Evolutionary conservation across 192 early-diverging fungal genomes (phyloP), one percentile per base, ranked within the genome.

Genomic region (Podila minutissima): DNA sequence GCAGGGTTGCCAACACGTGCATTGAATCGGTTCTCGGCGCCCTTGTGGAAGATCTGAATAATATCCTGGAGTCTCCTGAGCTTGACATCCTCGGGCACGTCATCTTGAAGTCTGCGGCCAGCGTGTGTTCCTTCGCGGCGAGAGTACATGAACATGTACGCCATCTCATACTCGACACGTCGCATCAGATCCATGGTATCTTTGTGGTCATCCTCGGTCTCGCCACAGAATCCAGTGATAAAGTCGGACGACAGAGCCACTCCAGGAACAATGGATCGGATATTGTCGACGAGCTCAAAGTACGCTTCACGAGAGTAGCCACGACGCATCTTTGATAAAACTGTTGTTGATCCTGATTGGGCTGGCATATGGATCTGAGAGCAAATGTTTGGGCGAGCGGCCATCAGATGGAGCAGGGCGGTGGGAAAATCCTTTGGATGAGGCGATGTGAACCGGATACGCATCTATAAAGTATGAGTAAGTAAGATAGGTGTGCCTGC

Each of bases 401-500:
- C 88, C 69, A 94, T 93, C 11, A 91, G 79, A 62, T 92, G 82
- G 51, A 94, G 69, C 20, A 94, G 75, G 48, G 92, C 92, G 33
- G 88, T 90, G 13, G 93, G 93, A 67, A 94, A 94, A 69, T 94
- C 92, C 83, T 94, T 94, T 68, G 93, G 93, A 72, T 94, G 93
- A 50, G 93, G 93, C 58, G 92, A 93, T 24, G 92, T 93, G 64
- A 94, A 94, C 53, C 93, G 89, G 62, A 94, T 86, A 53, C 93
- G 91, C 88, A 94, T 90, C 86, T 86, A 69, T 22, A 24, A 41
- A 29, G 31, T 46, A 74, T 22, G 61, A 57, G 26, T 22, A 66
- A 55, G n/a, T 33, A 32, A 20, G 13, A 8, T 4, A 4, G 10
- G 24, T 12, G 4, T 22, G 32, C 1, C 3, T 4, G 26, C 10